Evolutionary conservation across 768 basidiomycete species (phyloP).

Genomic region (Termitomyces sp.): DNA sequence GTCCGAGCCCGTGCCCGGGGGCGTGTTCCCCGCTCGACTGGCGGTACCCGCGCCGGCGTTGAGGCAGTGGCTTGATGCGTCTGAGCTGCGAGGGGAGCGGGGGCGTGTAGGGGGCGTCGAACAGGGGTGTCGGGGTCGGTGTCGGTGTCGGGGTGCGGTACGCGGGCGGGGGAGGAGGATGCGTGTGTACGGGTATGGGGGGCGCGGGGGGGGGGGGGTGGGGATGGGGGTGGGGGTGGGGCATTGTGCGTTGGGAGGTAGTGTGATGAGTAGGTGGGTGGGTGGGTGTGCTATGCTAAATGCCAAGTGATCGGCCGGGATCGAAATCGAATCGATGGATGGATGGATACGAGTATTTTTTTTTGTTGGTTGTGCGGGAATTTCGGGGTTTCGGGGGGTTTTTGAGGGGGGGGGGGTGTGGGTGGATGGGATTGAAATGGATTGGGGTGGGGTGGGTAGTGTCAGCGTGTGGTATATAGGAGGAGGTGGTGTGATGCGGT

Average conservation of each 20-base stretch:
- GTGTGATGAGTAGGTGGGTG: no score
- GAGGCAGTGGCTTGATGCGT: constrained; percentile 63
- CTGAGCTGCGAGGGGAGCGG: constrained; percentile 44
- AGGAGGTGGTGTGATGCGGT: no score
- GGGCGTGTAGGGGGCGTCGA: constrained; percentile 58
- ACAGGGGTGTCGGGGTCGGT: constrained; percentile 49
- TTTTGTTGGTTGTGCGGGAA: background rate
- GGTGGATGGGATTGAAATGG: no score
- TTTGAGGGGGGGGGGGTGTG: no score
- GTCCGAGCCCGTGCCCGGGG: no score
- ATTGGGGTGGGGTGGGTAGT: no score
- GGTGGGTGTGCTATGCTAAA: no score
- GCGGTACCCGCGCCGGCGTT: constrained; percentile 39
- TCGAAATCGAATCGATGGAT: background rate
- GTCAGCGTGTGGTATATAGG: no score
- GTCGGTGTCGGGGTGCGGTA: constrained; percentile 18
- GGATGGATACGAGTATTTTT: no score
- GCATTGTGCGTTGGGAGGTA: no score
- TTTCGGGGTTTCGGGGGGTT: no score
- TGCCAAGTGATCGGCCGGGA: background rate
- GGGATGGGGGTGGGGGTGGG: background rate
- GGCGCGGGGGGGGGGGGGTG: background rate
- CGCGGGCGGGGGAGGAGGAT: background rate
- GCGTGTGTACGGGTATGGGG: background rate
- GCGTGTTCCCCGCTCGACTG: no score